Evolutionary conservation across 805 yeast species (phyloP), one percentile per base, ranked within the genome.

Genomic region (Ogataea polymorpha): DNA sequence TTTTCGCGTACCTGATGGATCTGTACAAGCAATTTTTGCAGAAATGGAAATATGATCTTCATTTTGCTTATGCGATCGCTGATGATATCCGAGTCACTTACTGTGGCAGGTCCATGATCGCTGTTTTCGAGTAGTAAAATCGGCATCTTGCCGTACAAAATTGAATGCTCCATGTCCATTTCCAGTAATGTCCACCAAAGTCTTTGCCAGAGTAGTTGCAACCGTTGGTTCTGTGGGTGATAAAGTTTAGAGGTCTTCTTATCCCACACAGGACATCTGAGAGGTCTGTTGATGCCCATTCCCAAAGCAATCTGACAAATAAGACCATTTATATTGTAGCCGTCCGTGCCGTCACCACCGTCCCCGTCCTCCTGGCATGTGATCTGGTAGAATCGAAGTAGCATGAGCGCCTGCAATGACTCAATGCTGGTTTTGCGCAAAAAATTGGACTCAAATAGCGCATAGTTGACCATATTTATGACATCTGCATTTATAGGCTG

Each of bases 361-460:
- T 75, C 79, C 16, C 77, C 75, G 50, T 73, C 75, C 50, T 74
- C 78, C 4, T 74, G 77, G 0, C 75, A 63, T 45, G 61, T 49
- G 23, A 51, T 57, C 48, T 60, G 71, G 57, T 75, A 75, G 27
- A 62, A 48, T 42, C 74, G 58, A 25, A 65, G 51, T 30, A 65
- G 56, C 31, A 71, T 45, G 4, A 72, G 56, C 21, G 71, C 60
- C 53, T 75, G 80, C 23, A 75, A 46, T 6, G 72, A 57, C 10
- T 68, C 66, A 24, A 77, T 41, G 25, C 68, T 67, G 5, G 71
- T 51, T 39, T 63, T 62, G 30, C 73, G 57, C 20, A 70, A 51
- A 23, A 63, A 53, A 32, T 71, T 67, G 39, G 67, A 63, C 36
- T 65, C 69, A 26, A 59, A 62, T 27, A 75, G 51, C 28, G 74